These are phyloP conservation scores for Scenedesmus sp. DNA, from an alignment of 163 green algal species.

Conservation along the genomic window DNA sequence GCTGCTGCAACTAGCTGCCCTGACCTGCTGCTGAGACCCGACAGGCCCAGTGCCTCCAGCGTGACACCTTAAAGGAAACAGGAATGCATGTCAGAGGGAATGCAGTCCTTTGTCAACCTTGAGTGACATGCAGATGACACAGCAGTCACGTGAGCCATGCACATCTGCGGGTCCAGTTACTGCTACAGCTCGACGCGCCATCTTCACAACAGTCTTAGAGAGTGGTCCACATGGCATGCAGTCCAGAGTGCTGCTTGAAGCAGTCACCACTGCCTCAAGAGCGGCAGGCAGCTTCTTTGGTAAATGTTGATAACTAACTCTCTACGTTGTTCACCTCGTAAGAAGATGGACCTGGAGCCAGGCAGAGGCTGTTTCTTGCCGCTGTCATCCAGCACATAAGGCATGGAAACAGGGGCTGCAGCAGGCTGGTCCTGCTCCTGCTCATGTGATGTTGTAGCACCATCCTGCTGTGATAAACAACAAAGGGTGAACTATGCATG, in stretches of 20 bases:
- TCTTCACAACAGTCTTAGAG: no score
- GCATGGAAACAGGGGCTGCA: conserved; percentile 49
- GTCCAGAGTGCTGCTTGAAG: no score
- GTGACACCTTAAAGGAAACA: conserved; percentile 63
- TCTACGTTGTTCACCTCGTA: conserved; percentile 60
- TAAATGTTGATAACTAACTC: not conserved
- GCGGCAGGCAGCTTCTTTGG: no score
- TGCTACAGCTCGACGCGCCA: no score
- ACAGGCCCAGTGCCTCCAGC: conserved; percentile 68
- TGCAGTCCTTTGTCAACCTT: no score
- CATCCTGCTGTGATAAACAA: not conserved
- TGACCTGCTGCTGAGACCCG: conserved; percentile 21
- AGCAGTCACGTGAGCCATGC: no score
- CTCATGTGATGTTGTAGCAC: not conserved
- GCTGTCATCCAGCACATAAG: conserved; percentile 64
- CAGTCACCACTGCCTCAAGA: not conserved
- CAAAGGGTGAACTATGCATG: not conserved
- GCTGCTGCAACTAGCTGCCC: conserved; percentile 47
- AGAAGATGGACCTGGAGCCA: conserved; percentile 74
- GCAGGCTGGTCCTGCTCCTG: conserved; percentile 6
- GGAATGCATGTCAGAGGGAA: not conserved
- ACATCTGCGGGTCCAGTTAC: no score
- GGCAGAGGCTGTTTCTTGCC: conserved; percentile 68
- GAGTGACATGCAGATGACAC: no score
- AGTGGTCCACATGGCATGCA: no score